A percentile compares a stretch with the other conserved stretches of the same genome.
phyloP scores from a whole-genome alignment of 148 eudicot species.

The Spergularia marina region DNA sequence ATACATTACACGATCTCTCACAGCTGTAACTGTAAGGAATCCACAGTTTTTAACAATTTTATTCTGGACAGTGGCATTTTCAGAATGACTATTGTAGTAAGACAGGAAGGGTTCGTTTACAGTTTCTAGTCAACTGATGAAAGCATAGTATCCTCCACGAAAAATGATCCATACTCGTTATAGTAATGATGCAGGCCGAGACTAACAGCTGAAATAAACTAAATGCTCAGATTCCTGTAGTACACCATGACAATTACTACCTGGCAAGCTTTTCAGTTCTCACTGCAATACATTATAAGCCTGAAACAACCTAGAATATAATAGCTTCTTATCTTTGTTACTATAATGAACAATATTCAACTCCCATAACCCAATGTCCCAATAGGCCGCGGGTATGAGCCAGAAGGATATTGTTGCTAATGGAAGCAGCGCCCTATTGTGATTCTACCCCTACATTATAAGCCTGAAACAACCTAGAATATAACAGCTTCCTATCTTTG shows the following conservation, averaged over 20 bases:
- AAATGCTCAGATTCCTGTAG: too few species aligned
- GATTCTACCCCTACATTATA: too few species aligned
- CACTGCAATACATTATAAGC: neutral
- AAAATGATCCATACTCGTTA: too few species aligned
- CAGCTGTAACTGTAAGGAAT: too few species aligned
- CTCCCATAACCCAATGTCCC: neutral
- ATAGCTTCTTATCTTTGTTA: neutral
- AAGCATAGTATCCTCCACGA: too few species aligned
- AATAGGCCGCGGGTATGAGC: neutral
- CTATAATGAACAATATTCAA: neutral
- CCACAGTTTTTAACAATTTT: too few species aligned
- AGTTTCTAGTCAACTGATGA: too few species aligned
- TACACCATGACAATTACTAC: too few species aligned
- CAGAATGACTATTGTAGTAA: too few species aligned
- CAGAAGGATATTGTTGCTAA: neutral
- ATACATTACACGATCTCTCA: too few species aligned
- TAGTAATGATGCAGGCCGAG: neutral
- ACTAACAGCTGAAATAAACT: neutral
- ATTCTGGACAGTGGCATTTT: too few species aligned
- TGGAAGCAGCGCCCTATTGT: neutral
- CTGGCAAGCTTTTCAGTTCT: neutral
- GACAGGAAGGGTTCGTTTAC: too few species aligned
- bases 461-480: neutral
- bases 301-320: neutral
- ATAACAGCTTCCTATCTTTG: neutral